Conservation (phyloP, 2,329 filamentous ascomycete genomes). For the Botrytis sinoallii region DNA sequence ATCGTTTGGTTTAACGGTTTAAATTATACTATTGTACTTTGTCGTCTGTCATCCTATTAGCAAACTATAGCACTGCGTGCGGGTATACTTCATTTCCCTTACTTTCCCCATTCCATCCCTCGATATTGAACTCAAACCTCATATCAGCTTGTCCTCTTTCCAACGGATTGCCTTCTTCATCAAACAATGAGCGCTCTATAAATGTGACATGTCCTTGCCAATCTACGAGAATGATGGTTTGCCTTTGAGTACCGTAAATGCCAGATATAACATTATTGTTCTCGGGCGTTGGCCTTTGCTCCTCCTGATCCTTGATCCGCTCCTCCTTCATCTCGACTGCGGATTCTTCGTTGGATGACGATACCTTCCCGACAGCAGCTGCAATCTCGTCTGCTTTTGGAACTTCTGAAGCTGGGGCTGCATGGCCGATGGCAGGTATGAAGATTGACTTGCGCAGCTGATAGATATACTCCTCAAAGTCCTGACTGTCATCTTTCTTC, state of each 20-base stretch:
- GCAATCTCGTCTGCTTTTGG: constrained; percentile 37
- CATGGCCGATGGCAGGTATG: constrained; percentile 55
- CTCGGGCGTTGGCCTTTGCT: constrained; percentile 41
- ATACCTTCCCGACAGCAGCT: constrained; percentile 29
- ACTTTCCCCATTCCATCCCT: constrained; percentile 42
- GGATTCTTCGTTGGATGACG: constrained; percentile 36
- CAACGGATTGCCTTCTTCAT: constrained; percentile 54
- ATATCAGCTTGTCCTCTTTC: constrained; percentile 54
- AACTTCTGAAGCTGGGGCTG: constrained; percentile 40
- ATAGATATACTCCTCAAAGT: constrained; percentile 53
- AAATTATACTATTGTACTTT: constrained; percentile 3
- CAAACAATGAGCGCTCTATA: constrained; percentile 58
- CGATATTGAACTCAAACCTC: constrained; percentile 54
- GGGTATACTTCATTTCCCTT: constrained; percentile 30
- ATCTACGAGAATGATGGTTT: constrained; percentile 60
- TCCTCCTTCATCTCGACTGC: constrained; percentile 33
- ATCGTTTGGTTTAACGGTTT: neutral
- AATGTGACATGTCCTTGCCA: constrained; percentile 61
- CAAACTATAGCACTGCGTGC: constrained; percentile 26
- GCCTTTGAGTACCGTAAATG: constrained; percentile 62
- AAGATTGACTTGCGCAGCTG: constrained; percentile 60
- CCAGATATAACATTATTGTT: constrained; percentile 51
- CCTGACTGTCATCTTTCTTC: constrained; percentile 35
- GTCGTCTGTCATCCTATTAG: constrained; percentile 21
- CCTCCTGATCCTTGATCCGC: constrained; percentile 25